A percentile compares a stretch with the other conserved stretches of the same genome.
Conservation (phyloP, 2,329 filamentous ascomycete species). For the Verticillium nubilum region DNA sequence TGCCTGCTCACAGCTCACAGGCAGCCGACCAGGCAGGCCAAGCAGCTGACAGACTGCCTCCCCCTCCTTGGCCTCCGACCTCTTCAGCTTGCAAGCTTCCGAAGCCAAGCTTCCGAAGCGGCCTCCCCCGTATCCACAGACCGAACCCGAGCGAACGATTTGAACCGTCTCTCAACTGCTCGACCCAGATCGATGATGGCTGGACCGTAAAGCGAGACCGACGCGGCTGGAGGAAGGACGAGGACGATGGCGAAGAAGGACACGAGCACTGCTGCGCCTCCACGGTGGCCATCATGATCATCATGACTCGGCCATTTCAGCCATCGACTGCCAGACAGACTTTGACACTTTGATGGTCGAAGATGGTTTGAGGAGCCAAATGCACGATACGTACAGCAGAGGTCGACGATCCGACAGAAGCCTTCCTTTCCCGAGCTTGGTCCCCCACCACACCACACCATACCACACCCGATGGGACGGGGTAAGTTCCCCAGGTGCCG, state of each 20-base stretch:
- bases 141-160: not conserved
- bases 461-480: not conserved
- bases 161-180: not conserved
- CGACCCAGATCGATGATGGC: not conserved
- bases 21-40: too few relatives aligned
- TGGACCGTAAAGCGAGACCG: not conserved
- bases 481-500: not conserved
- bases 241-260: not conserved
- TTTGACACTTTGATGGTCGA: not conserved
- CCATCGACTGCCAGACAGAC: not conserved
- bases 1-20: too few relatives aligned
- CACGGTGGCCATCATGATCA: not conserved
- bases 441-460: not conserved
- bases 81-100: too few relatives aligned
- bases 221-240: not conserved
- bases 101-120: not conserved
- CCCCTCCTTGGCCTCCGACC: too few relatives aligned
- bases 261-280: not conserved
- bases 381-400: not conserved
- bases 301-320: not conserved
- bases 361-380: not conserved
- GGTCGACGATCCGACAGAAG: not conserved
- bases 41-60: not conserved
- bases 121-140: not conserved
- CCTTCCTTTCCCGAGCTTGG: not conserved